Conservation (phyloP, 129 eudicot genomes). For the Escallonia rubra region DNA sequence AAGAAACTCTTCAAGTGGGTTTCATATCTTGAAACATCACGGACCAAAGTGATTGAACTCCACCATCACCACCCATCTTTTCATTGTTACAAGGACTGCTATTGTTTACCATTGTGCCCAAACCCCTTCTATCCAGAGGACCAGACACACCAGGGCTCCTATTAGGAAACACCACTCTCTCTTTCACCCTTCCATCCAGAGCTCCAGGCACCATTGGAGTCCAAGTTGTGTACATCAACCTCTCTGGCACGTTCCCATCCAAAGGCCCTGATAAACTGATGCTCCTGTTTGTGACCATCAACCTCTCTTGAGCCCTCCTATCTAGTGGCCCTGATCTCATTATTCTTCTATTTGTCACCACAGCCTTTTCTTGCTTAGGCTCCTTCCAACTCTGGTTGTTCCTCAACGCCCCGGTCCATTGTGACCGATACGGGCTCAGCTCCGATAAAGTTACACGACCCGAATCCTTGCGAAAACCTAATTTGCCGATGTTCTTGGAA, state of each 20-base stretch:
- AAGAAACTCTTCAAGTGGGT: constrained; percentile 37
- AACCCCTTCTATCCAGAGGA: constrained; percentile 21
- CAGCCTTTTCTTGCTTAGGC: constrained; percentile 5
- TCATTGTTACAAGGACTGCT: constrained; percentile 14
- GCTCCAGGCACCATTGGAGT: constrained; percentile 28
- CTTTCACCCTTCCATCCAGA: constrained; percentile 3
- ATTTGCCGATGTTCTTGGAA: constrained; percentile 33
- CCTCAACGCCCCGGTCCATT: constrained; percentile 47
- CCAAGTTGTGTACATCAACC: constrained; percentile 20
- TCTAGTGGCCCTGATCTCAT: constrained; percentile 70
- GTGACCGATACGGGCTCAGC: constrained; percentile 37
- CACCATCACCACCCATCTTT: constrained; percentile 26
- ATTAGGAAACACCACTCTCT: constrained; percentile 5
- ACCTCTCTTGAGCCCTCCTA: constrained; percentile 25
- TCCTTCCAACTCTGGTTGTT: constrained; percentile 24
- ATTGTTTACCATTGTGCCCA: constrained; percentile 33
- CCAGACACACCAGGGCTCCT: constrained; percentile 20
- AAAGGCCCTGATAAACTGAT: constrained; percentile 51
- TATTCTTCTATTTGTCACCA: constrained; percentile 15
- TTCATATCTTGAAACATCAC: constrained; percentile 71
- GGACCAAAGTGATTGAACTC: constrained; percentile 55
- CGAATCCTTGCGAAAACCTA: constrained; percentile 20
- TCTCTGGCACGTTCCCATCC: constrained; percentile 45
- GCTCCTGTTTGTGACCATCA: constrained; percentile 21
- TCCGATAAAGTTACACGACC: constrained; percentile 18